Evolutionary conservation across 371 early-diverging fungal species (phyloP).

Genomic region (Mucor lusitanicus): DNA sequence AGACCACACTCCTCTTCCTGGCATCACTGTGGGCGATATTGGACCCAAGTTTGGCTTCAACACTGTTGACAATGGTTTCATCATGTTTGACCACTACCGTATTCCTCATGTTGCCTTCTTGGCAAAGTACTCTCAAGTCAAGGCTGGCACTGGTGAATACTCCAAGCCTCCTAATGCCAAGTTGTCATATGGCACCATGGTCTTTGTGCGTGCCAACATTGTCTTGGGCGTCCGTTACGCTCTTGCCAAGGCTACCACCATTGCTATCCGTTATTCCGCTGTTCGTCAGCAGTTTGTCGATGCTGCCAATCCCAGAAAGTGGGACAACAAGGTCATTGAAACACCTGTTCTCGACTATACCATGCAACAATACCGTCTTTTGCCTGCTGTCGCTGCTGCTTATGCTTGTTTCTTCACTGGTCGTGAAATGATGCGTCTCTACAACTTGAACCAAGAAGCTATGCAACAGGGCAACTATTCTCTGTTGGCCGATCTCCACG

Average conservation of each 20-base stretch:
- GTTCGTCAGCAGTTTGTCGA: conserved; percentile 55
- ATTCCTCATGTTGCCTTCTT: conserved; percentile 82
- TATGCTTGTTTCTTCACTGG: conserved; percentile 76
- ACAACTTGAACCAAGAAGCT: conserved; percentile 57
- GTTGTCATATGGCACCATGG: conserved; percentile 82
- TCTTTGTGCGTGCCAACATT: conserved; percentile 68
- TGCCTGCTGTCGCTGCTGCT: conserved; percentile 71
- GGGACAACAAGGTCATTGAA: conserved; percentile 49
- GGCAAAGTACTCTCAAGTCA: conserved; percentile 75
- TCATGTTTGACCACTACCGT: conserved; percentile 75
- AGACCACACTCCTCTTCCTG: conserved; percentile 75
- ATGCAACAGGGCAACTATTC: conserved; percentile 57
- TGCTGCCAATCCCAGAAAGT: conserved; percentile 44
- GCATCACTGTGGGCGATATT: conserved; percentile 86
- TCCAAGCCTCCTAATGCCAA: conserved; percentile 70
- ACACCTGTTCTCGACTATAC: conserved; percentile 75
- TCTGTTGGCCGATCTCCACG: conserved; percentile 81
- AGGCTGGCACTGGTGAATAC: conserved; percentile 65
- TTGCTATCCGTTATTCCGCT: conserved; percentile 51
- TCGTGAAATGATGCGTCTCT: conserved; percentile 61
- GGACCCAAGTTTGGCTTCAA: conserved; percentile 89
- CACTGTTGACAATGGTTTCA: conserved; percentile 84
- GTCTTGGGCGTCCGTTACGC: conserved; percentile 53
- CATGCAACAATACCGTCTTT: conserved; percentile 74
- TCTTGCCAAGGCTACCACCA: conserved; percentile 58